Conservation (phyloP, 257 asterid species). For the Asclepias syriaca region DNA sequence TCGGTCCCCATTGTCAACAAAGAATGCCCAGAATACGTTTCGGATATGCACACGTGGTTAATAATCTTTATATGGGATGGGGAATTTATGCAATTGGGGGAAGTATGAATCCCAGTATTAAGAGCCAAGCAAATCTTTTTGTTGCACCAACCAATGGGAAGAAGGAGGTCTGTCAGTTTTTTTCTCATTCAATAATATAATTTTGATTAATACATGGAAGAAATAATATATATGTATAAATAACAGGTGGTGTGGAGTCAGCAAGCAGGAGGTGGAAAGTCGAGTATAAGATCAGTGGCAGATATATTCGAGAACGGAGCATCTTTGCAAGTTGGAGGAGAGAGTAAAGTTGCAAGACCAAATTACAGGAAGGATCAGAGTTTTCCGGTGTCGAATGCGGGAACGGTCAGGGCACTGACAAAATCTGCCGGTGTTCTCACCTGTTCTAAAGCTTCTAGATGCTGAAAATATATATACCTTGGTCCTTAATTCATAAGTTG, state of each 20-base stretch:
- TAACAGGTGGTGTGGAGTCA: constrained; percentile 62
- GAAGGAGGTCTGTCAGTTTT: constrained; percentile 46
- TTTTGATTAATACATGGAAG: too few species aligned
- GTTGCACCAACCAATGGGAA: constrained; percentile 56
- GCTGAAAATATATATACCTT: constrained; percentile 20
- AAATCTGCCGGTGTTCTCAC: constrained; percentile 57
- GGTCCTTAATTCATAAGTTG: too few species aligned
- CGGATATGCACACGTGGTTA: constrained; percentile 88
- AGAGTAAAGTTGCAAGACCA: constrained; percentile 38
- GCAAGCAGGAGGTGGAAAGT: constrained; percentile 11
- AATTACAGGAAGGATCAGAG: constrained; percentile 53
- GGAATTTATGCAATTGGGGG: constrained; percentile 86
- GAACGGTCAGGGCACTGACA: constrained; percentile 44
- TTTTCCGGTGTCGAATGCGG: constrained; percentile 54
- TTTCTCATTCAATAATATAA: too few species aligned
- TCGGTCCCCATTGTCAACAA: constrained; percentile 70
- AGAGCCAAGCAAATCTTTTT: constrained; percentile 82
- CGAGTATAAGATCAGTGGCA: constrained; percentile 45
- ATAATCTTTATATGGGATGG: constrained; percentile 78
- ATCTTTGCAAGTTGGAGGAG: constrained; percentile 34
- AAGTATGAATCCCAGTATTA: constrained; percentile 77
- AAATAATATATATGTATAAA: too few species aligned
- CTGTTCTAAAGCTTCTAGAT: constrained; percentile 43
- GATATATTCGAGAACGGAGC: constrained; percentile 85
- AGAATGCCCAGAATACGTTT: constrained; percentile 87